Conservation (phyloP, 208 protist species). For the Crithidia fasciculata region DNA sequence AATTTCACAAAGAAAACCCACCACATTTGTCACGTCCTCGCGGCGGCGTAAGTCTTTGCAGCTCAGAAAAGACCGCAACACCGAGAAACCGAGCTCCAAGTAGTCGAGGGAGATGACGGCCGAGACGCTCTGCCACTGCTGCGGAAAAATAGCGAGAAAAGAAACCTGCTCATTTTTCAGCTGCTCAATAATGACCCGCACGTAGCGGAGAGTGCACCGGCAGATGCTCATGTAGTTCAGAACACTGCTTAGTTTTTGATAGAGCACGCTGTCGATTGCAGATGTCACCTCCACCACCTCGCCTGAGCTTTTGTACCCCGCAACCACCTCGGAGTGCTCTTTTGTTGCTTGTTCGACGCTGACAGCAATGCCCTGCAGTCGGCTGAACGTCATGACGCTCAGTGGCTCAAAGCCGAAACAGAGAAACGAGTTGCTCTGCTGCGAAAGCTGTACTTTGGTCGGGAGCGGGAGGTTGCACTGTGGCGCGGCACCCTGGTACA, state of each 20-base stretch:
- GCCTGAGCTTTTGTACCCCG: conserved; percentile 66
- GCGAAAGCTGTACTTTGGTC: conserved; percentile 80
- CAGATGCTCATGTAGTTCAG: conserved; percentile 80
- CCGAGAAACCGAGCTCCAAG: conserved; percentile 63
- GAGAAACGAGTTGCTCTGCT: conserved; percentile 82
- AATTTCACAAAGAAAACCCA: conserved; percentile 76
- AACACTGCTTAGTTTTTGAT: conserved; percentile 50
- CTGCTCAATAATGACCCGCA: conserved; percentile 61
- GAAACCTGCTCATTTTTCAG: conserved; percentile 48
- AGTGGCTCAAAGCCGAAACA: conserved; percentile 86
- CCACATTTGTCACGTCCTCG: conserved; percentile 55
- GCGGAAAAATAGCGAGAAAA: conserved; percentile 57
- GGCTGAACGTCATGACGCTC: conserved; percentile 63
- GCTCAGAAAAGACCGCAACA: conserved; percentile 70
- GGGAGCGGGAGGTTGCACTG: conserved; percentile 75
- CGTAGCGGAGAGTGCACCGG: conserved; percentile 66
- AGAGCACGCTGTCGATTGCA: conserved; percentile 57
- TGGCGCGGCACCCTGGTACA: conserved; percentile 57
- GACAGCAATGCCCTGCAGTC: conserved; percentile 39
- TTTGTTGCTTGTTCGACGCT: conserved; percentile 61
- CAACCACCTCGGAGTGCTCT: conserved; percentile 66
- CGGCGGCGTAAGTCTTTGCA: conserved; percentile 68
- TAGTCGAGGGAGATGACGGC: conserved; percentile 77
- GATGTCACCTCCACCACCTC: conserved; percentile 69
- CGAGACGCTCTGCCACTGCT: conserved; percentile 83